Conservation (phyloP, 2,329 filamentous ascomycete species). For the Apiospora aurea region DNA sequence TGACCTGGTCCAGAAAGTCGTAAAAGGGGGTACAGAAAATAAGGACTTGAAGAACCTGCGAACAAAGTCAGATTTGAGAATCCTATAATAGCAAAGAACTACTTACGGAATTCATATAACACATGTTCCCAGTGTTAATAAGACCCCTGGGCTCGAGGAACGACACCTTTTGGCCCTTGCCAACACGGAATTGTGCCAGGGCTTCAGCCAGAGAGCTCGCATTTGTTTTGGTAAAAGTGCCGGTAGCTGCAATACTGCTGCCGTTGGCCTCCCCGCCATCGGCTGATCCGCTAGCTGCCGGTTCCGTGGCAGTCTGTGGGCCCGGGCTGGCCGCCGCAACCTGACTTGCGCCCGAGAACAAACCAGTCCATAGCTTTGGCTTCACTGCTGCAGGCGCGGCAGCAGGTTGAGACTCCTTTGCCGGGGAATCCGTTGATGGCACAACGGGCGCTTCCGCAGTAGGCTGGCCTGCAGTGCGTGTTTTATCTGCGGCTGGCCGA, state of each 20-base stretch:
- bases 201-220: constrained; percentile 62
- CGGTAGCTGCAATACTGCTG: constrained; percentile 30
- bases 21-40: constrained; percentile 95
- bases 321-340: constrained; percentile 33
- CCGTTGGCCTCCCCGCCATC: constrained; percentile 30
- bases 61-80: neutral
- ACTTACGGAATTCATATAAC: constrained; percentile 99
- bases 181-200: constrained; percentile 74
- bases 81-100: neutral
- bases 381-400: constrained; percentile 40
- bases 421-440: neutral
- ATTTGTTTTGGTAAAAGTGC: constrained; percentile 53
- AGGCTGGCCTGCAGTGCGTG: constrained; percentile 29
- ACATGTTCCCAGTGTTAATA: constrained; percentile 98
- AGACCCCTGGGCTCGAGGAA: constrained; percentile 93
- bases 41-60: constrained; percentile 89
- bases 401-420: constrained; percentile 35
- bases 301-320: neutral
- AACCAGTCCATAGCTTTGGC: constrained; percentile 47
- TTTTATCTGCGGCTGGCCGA: constrained; percentile 29
- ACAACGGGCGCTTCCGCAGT: neutral
- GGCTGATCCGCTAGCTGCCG: constrained; percentile 28
- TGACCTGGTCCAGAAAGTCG: constrained; percentile 86
- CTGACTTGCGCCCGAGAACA: constrained; percentile 43
- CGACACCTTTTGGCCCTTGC: constrained; percentile 69